phyloP scores from a whole-genome alignment of 2,329 filamentous ascomycete species.

The Dryadomyces quercivorus region DNA sequence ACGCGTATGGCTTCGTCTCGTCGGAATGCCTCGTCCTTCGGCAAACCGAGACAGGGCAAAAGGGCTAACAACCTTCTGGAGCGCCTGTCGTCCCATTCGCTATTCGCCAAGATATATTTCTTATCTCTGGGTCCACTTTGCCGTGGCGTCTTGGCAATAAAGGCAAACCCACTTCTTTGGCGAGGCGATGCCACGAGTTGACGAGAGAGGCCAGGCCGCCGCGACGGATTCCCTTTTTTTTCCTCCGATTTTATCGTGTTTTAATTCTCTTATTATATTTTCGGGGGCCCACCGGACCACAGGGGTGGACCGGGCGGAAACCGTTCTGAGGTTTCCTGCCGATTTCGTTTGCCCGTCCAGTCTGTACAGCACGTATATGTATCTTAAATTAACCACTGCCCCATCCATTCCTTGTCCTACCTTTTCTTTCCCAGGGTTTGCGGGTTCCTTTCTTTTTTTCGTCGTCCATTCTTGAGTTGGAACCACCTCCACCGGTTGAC shows the following conservation, averaged over 20 bases:
- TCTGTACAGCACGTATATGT: conserved; percentile 2
- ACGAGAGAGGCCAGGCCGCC: background rate
- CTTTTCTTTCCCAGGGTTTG: background rate
- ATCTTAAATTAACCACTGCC: conserved; percentile 1
- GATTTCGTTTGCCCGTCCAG: background rate
- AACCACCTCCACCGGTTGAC: too few species aligned
- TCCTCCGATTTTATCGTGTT: background rate
- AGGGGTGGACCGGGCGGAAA: background rate
- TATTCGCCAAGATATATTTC: background rate
- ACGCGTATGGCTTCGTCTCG: background rate
- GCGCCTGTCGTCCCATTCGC: conserved; percentile 9
- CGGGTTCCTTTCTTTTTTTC: background rate
- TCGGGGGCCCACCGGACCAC: too few species aligned
- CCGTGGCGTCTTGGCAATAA: conserved; percentile 10
- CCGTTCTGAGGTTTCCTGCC: background rate
- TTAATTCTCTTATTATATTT: background rate
- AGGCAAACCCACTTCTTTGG: conserved; percentile 3
- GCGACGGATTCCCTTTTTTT: background rate
- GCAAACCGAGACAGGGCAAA: background rate
- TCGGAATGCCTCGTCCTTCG: background rate
- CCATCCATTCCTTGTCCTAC: background rate
- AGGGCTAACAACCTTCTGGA: background rate
- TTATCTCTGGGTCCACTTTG: conserved; percentile 12
- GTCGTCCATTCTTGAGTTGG: background rate
- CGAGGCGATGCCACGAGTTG: background rate